Base-by-base conservation (phyloP, 1,284 basidiomycete species). In the Marasmius fiardii region DNA sequence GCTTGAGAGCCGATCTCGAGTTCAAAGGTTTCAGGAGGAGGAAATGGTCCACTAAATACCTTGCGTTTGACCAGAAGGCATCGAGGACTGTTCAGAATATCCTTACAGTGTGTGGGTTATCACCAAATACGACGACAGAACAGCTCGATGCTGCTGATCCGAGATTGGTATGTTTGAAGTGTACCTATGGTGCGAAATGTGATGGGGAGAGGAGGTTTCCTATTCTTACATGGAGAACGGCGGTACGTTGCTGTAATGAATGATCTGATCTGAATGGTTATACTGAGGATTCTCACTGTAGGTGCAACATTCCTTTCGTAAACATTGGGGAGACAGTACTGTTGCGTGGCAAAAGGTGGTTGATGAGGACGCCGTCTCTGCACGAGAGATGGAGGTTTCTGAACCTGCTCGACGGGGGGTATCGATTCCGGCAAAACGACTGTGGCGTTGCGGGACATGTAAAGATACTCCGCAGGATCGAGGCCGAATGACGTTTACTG, bases 151-250 rank as follows among this genome's bases (percentile, higher is more conserved):
- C 59, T 33, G 24, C 63, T 11, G 68, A 74, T 61, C 61, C 64
- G n/a, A 60, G 71, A 35, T 47, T 74, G 41, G 67, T 70, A 14
- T 74, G 73, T 58, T 56, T 73, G 48, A 72, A 73, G 49, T 73
- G 70, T 57, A 65, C 64, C 8, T 69, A 63, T 58, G 69, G 70
- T 5, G 54, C 55, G 1, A 63, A 60, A 49, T 66, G 67, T 51
- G 71, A 74, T 54, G 71, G 72, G 41, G 67, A 71, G 53, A 59
- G 70, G 34, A 56, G 37, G 34, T 63, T 66, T 24, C 53, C 60
- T 10, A 66, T 71, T 4, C 64, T 63, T 62, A 59, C 64, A 6
- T 73, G 71, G 72, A 58, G 72, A n/a, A 65, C 64, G 45, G 67
- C 67, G 31, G 71, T 72, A 41, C 51, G 68, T 63, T 16, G 18